Base-by-base conservation (phyloP, 2,329 filamentous ascomycete genomes). In the Pseudocercospora macadamiae region DNA sequence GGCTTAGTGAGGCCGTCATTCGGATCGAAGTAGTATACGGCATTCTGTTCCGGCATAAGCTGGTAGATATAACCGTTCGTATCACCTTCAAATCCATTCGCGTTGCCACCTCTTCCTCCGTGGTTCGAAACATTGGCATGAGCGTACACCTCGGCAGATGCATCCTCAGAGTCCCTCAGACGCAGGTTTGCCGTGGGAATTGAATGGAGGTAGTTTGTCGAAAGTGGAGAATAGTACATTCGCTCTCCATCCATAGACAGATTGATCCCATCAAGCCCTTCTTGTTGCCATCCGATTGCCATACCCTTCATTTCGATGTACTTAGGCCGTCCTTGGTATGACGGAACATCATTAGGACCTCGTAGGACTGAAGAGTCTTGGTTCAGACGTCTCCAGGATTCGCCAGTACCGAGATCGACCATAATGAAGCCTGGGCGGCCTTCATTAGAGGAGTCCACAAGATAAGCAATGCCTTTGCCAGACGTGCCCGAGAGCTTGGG, bases 371-470 rank as follows among this genome's bases (percentile, higher is more conserved):
- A 71, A 16, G 45, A 44, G 55, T 73, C 70, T 61, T 75, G 71
- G 12, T 63, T 68, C 1, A 78, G 68, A 19, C 76, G 72, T 12
- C 77, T 71, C 76, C 76, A 78, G 53, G 70, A 73, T 47, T 75
- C 70, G 30, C 75, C 76, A 9, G 75, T 77, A 10, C 70, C 73
- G 2, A 79, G 72, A 64, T 78, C 76, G 36, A 78, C 61, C 71
- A 80, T 77, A 55, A 81, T 79, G 66, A 81, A 79, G 5, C 76
- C 77, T 2, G 71, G 76, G 16, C 79, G 74, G 21, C 76, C 77
- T 68, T 80, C 78, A 58, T 76, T 78, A 54, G 72, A 76, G 63
- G 71, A 76, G 67, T 81, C 78, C 21, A 78, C 74, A 2, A 81
- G 73, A 61, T 80, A 80, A 3, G 76, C 78, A 23, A 80, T 74